phyloP scores from a whole-genome alignment of 805 yeast species.

The Metschnikowia dekortorum region DNA sequence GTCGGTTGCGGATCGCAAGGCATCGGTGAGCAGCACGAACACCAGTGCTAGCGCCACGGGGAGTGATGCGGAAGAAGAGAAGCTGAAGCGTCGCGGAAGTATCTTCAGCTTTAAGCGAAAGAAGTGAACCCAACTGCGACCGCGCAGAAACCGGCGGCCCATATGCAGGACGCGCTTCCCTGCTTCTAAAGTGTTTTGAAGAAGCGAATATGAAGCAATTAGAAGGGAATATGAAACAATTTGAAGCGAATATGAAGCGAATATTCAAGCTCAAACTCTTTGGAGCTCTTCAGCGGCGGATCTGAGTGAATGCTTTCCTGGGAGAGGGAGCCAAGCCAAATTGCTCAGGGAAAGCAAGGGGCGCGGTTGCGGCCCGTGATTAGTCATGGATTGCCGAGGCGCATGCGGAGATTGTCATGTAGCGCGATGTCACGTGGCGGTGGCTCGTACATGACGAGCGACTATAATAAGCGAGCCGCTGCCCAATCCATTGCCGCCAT shows the following conservation, averaged over 20 bases:
- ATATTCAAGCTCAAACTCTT: no score
- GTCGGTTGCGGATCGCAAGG: slow-evolving; percentile 16
- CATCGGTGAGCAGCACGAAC: slow-evolving; percentile 18
- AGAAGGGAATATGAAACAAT: neutral
- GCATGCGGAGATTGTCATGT: neutral
- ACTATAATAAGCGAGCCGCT: neutral
- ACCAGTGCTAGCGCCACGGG: slow-evolving; percentile 9
- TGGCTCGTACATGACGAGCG: neutral
- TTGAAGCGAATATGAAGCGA: neutral
- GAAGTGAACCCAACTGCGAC: neutral
- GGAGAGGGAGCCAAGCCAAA: no score
- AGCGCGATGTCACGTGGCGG: slow-evolving; percentile 11
- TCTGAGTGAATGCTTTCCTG: no score
- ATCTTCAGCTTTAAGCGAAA: slow-evolving; percentile 37
- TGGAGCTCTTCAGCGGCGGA: no score
- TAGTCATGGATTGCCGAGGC: neutral
- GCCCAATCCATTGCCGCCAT: neutral
- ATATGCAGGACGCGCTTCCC: no score
- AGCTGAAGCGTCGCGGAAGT: slow-evolving; percentile 22
- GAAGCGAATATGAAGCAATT: neutral
- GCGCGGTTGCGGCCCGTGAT: neutral
- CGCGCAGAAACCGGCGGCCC: neutral
- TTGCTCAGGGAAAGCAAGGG: neutral
- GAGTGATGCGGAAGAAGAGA: slow-evolving; percentile 7
- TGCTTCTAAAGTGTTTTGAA: no score